Conservation (phyloP, 2,329 filamentous ascomycete genomes). For the Ophiostoma piceae region DNA sequence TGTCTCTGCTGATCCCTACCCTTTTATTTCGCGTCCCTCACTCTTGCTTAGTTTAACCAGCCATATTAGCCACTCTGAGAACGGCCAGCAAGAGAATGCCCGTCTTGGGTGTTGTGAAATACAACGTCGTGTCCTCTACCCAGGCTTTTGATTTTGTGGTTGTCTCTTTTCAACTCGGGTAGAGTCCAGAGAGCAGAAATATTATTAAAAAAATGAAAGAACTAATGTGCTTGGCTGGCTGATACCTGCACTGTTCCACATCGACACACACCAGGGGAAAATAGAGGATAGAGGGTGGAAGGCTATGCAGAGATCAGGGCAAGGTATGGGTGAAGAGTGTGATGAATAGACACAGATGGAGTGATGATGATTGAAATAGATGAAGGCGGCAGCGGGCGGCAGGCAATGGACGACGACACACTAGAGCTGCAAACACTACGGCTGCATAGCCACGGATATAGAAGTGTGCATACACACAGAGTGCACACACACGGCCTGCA, state of each 20-base stretch:
- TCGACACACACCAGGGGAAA: background rate
- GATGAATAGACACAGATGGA: background rate
- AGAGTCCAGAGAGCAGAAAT: background rate
- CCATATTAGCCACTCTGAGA: constrained; percentile 5
- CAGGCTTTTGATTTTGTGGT: background rate
- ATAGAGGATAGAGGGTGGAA: background rate
- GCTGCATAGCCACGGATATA: background rate
- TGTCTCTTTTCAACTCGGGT: background rate
- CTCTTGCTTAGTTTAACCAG: background rate
- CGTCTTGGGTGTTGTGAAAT: background rate
- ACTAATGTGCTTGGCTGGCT: background rate
- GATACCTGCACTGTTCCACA: background rate
- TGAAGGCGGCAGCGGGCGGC: background rate
- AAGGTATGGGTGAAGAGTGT: too few relatives aligned
- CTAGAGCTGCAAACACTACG: background rate
- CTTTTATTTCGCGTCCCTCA: background rate
- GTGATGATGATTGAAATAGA: background rate
- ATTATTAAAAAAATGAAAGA: too few relatives aligned
- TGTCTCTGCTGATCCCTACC: background rate
- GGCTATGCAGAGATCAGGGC: background rate
- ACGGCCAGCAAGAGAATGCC: background rate
- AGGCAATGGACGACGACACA: background rate
- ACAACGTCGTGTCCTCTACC: background rate
- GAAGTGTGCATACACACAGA: background rate
- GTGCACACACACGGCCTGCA: background rate